Evolutionary conservation across 1,284 basidiomycete genomes (phyloP).

Genomic region (Inonotus hispidus): DNA sequence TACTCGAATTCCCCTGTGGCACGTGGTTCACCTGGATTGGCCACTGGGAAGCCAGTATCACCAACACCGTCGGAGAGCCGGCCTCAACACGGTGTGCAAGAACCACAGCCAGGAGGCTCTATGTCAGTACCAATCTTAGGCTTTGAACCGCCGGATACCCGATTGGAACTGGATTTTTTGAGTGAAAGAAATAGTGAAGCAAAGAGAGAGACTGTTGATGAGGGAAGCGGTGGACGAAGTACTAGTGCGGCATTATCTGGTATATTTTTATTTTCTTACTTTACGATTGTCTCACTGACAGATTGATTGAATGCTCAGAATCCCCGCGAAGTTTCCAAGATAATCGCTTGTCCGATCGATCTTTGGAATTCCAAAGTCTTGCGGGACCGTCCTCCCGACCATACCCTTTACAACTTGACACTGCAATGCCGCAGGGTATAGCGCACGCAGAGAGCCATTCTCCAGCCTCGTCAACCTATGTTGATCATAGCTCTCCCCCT

Average conservation of each 20-base stretch:
- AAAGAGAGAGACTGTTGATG: background rate
- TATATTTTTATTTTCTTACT: background rate
- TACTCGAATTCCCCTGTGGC: slow-evolving; percentile 41
- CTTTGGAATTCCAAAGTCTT: slow-evolving; percentile 11
- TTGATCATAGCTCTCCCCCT: slow-evolving; percentile 24
- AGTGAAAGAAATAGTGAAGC: background rate
- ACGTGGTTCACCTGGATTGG: slow-evolving; percentile 6
- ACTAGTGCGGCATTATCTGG: background rate
- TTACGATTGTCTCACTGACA: slow-evolving; percentile 19
- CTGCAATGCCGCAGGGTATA: slow-evolving; percentile 36
- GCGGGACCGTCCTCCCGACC: slow-evolving; percentile 32
- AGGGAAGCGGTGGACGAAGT: background rate
- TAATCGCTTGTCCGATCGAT: slow-evolving; percentile 7
- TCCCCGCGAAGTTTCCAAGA: slow-evolving; percentile 17
- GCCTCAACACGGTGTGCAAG: slow-evolving; percentile 11
- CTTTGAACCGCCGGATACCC: slow-evolving; percentile 13
- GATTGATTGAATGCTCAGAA: slow-evolving; percentile 9
- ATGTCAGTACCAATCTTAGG: slow-evolving; percentile 9
- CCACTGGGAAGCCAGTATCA: background rate
- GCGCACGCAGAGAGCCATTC: slow-evolving; percentile 35
- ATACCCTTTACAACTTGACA: slow-evolving; percentile 44
- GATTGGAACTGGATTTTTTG: slow-evolving; percentile 16
- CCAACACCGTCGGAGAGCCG: slow-evolving; percentile 12
- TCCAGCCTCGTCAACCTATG: slow-evolving; percentile 37
- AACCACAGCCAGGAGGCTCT: background rate